Evolutionary conservation across 345 rosid species (phyloP).

Genomic region (Pugionium dolabratum): DNA sequence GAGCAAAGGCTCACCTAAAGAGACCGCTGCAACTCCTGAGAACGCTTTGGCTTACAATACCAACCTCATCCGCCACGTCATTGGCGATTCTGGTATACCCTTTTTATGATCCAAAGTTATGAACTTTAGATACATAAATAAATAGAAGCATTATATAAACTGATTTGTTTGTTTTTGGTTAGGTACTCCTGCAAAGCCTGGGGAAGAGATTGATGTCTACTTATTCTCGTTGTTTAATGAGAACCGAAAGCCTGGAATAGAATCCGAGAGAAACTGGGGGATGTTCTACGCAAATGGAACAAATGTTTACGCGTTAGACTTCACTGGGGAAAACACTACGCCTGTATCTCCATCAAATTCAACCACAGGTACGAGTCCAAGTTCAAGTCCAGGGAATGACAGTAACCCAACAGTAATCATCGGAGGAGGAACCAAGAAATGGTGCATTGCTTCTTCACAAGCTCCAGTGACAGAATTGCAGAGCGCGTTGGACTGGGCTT

Average conservation of each 20-base stretch:
- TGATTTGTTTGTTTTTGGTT: constrained; percentile 2
- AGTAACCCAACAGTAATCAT: constrained; percentile 25
- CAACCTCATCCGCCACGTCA: constrained; percentile 77
- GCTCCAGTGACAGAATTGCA: constrained; percentile 66
- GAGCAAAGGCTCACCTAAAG: constrained; percentile 76
- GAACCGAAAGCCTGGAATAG: constrained; percentile 81
- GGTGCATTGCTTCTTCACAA: constrained; percentile 89
- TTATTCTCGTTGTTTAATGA: constrained; percentile 89
- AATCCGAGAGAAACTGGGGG: constrained; percentile 96
- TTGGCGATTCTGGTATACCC: constrained; percentile 56
- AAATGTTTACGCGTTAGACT: constrained; percentile 71
- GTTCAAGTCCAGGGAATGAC: constrained; percentile 27
- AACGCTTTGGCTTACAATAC: constrained; percentile 79
- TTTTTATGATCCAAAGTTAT: constrained; percentile 4
- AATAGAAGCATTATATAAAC: neutral
- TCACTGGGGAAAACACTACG: constrained; percentile 61
- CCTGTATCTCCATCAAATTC: constrained; percentile 47
- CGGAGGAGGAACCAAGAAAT: constrained; percentile 39
- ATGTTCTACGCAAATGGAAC: constrained; percentile 79
- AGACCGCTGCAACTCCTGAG: constrained; percentile 87
- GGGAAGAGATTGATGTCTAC: constrained; percentile 71
- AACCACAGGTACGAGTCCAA: constrained; percentile 48
- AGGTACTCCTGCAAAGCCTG: constrained; percentile 84
- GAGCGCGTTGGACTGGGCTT: constrained; percentile 88
- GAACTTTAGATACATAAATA: neutral